Conservation (phyloP, 495 filamentous ascomycete species). For the Podospora didyma region DNA sequence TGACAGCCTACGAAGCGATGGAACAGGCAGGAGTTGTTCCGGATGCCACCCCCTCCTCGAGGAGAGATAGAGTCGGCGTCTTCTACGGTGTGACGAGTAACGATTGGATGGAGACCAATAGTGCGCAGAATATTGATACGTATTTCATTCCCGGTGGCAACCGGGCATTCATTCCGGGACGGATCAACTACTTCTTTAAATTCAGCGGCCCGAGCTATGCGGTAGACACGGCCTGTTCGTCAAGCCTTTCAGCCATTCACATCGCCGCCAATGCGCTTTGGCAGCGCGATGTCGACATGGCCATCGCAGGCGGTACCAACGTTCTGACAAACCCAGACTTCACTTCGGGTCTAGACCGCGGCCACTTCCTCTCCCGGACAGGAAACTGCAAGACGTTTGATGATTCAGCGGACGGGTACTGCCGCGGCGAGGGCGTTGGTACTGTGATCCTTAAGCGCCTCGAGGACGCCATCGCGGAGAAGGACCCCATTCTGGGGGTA, state of each 20-base stretch:
- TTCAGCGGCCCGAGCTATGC: constrained; percentile 77
- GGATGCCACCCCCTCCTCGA: constrained; percentile 73
- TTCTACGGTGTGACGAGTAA: constrained; percentile 86
- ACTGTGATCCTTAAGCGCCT: constrained; percentile 67
- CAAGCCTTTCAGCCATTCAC: constrained; percentile 71
- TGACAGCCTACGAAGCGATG: constrained; percentile 80
- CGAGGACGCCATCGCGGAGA: constrained; percentile 67
- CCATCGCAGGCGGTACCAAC: constrained; percentile 76
- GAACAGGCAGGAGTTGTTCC: constrained; percentile 83
- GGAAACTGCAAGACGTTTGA: constrained; percentile 77
- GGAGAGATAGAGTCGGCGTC: constrained; percentile 72
- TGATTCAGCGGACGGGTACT: constrained; percentile 69
- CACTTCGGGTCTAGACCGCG: constrained; percentile 72
- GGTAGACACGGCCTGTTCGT: constrained; percentile 87
- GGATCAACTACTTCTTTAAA: constrained; percentile 77
- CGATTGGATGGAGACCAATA: constrained; percentile 82
- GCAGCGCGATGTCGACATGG: constrained; percentile 72
- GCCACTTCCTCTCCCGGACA: constrained; percentile 70
- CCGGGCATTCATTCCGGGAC: constrained; percentile 74
- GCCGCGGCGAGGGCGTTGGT: constrained; percentile 63
- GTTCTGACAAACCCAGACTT: constrained; percentile 73
- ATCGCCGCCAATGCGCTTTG: constrained; percentile 76
- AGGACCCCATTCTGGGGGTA: constrained; percentile 63
- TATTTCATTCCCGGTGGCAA: constrained; percentile 84
- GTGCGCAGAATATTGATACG: constrained; percentile 77